A percentile compares a stretch with the other conserved stretches of the same genome.
phyloP scores from a whole-genome alignment of 106 monocot species.

The Alisma plantagoaquatica region DNA sequence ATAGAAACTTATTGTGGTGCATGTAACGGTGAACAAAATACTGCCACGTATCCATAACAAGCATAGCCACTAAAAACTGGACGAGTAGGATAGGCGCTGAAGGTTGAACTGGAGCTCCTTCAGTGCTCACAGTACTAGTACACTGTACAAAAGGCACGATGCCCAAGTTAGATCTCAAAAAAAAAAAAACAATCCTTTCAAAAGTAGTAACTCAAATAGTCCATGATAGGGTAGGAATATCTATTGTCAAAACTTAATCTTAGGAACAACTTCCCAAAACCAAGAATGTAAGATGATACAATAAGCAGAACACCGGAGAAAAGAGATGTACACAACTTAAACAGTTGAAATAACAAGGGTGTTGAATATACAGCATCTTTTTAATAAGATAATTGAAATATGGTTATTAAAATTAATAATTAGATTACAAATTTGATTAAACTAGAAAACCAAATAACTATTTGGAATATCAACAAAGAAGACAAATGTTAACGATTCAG shows the following conservation, averaged over 20 bases:
- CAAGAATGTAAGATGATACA: neutral
- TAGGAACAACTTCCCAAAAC: neutral
- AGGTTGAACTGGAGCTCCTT: constrained; percentile 22
- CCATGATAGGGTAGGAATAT: neutral
- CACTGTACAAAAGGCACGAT: neutral
- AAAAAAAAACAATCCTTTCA: no score
- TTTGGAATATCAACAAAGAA: no score
- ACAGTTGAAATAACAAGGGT: no score
- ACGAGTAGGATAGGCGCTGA: constrained; percentile 31
- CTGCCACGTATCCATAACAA: constrained; percentile 88
- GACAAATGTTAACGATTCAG: no score
- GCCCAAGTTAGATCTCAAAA: no score
- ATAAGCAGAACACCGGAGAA: neutral
- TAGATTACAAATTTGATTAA: no score
- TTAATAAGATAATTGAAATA: no score
- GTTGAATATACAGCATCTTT: no score
- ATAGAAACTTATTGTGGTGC: constrained; percentile 83
- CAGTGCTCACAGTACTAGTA: constrained; percentile 13
- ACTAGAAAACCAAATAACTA: no score
- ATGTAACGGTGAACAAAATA: constrained; percentile 85
- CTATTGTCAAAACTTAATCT: neutral
- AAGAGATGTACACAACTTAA: neutral
- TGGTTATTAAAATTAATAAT: no score
- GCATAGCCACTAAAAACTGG: constrained; percentile 69
- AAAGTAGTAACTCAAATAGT: neutral